Evolutionary conservation across 2,329 filamentous ascomycete genomes (phyloP).

Genomic region (Pyricularia sp.): DNA sequence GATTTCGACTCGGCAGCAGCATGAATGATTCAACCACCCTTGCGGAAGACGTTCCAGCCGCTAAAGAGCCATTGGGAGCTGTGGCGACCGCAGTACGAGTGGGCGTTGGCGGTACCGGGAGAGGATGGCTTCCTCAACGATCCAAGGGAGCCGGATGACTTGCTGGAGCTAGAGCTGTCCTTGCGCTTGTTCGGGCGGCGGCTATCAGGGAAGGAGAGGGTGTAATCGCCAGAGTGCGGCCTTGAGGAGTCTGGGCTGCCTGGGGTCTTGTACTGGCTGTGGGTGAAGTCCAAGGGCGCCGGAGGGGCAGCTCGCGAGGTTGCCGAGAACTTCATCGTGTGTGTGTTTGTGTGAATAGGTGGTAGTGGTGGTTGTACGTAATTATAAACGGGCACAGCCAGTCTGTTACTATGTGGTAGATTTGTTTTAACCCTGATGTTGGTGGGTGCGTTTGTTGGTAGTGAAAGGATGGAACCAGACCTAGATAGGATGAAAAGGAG

Average conservation of each 20-base stretch:
- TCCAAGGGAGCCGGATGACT: background rate
- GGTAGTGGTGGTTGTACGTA: background rate
- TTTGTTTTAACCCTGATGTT: background rate
- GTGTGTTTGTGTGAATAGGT: background rate
- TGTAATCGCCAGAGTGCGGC: background rate
- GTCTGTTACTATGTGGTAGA: background rate
- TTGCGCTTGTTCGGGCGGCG: background rate
- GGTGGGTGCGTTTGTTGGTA: background rate
- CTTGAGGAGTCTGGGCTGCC: background rate
- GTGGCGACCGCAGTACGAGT: conserved; percentile 14
- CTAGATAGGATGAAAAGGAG: background rate
- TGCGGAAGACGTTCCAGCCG: conserved; percentile 9
- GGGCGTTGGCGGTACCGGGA: conserved; percentile 12
- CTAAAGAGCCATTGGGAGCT: conserved; percentile 14
- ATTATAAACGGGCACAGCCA: background rate
- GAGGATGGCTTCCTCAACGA: conserved; percentile 1
- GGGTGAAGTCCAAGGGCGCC: background rate
- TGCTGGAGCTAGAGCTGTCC: conserved; percentile 1
- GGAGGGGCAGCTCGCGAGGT: background rate
- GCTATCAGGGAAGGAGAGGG: background rate
- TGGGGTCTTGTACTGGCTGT: background rate
- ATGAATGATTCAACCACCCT: background rate
- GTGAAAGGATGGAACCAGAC: background rate
- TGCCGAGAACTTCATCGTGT: conserved; percentile 2
- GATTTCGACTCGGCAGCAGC: background rate